These are phyloP conservation scores for Tritrichomonas foetus DNA, from an alignment of 208 protist species.

Conservation along the genomic window DNA sequence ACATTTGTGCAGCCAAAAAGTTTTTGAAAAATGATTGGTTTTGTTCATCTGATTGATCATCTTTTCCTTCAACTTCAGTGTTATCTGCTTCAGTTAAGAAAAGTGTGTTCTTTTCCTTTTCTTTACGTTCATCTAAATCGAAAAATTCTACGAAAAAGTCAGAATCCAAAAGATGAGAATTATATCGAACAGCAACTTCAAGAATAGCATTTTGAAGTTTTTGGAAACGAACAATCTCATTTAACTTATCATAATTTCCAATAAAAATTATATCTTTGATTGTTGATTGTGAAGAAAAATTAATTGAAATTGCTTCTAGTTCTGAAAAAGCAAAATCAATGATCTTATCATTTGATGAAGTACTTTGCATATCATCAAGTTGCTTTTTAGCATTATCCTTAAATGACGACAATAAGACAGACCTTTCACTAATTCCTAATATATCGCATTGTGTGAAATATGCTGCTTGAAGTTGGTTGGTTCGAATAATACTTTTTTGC, in stretches of 20 bases:
- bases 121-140: background rate
- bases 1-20: background rate
- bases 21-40: background rate
- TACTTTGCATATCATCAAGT: background rate
- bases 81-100: background rate
- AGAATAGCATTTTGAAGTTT: background rate
- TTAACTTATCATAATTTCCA: background rate
- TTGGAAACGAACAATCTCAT: background rate
- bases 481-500: background rate
- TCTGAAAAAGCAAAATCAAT: conserved; percentile 14
- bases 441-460: background rate
- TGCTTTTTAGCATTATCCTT: background rate
- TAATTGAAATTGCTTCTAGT: background rate
- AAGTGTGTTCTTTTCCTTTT: background rate
- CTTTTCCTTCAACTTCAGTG: no score
- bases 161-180: background rate
- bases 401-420: background rate
- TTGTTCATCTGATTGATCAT: background rate
- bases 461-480: background rate
- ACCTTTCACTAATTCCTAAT: background rate
- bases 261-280: background rate
- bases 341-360: background rate
- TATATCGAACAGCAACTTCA: conserved; percentile 23
- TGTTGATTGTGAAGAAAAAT: background rate
- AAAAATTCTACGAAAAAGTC: background rate